These are phyloP conservation scores for Quaeritorhiza haematococci DNA, from an alignment of 371 early-diverging fungal genomes.

Conservation along the genomic window DNA sequence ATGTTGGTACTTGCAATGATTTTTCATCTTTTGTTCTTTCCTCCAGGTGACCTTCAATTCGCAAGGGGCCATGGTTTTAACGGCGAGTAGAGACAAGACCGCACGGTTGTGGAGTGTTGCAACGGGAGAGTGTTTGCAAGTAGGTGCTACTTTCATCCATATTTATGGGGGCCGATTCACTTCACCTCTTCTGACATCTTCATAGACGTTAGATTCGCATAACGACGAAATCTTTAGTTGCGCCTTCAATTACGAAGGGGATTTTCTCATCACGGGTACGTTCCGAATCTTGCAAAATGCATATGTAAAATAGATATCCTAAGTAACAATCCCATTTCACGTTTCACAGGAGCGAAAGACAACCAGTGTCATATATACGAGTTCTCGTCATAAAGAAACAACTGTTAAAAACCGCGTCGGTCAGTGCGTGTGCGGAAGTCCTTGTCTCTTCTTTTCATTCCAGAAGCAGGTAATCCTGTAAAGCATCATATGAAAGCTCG, in stretches of 20 bases:
- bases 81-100: conserved; percentile 41
- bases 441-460: too few species aligned
- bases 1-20: not conserved
- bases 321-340: not conserved
- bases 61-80: conserved; percentile 29
- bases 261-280: conserved; percentile 29
- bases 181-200: not conserved
- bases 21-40: not conserved
- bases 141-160: not conserved
- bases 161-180: not conserved
- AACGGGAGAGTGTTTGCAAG: conserved; percentile 21
- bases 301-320: not conserved
- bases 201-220: conserved; percentile 24
- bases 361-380: not conserved
- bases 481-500: too few species aligned
- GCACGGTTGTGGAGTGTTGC: conserved; percentile 38
- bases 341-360: not conserved
- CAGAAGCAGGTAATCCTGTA: too few species aligned
- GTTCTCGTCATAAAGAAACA: too few species aligned
- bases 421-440: too few species aligned
- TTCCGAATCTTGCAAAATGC: too few species aligned
- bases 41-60: conserved; percentile 32
- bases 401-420: too few species aligned
- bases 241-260: conserved; percentile 37
- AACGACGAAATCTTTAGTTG: conserved; percentile 38